Evolutionary conservation across 768 basidiomycete genomes (phyloP).

Genomic region (Tremella yokohamensis): DNA sequence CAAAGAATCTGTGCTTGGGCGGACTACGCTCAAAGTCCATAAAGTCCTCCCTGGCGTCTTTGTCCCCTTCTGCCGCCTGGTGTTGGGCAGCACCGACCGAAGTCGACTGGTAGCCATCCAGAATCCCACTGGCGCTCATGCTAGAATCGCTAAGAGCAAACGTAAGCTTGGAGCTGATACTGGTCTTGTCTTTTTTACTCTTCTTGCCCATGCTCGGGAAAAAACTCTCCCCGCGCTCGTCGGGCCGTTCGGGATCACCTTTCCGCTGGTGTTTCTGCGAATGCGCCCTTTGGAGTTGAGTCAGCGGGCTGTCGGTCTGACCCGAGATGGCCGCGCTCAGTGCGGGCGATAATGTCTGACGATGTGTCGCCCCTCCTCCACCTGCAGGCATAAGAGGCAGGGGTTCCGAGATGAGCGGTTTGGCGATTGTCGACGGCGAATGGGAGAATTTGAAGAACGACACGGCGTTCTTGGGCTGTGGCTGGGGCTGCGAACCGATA

Average conservation of each 20-base stretch:
- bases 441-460: slow-evolving; percentile 1
- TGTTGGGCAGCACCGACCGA: not conserved
- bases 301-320: not conserved
- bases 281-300: too few species aligned
- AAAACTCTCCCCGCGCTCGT: not conserved
- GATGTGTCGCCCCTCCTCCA: too few species aligned
- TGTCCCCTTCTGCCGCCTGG: too few species aligned
- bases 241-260: not conserved
- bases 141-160: not conserved
- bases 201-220: not conserved
- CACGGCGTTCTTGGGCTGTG: not conserved
- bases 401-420: not conserved
- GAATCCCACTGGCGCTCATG: not conserved
- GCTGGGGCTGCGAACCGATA: not conserved
- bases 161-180: slow-evolving; percentile 2
- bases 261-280: too few species aligned
- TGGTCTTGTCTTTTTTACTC: not conserved
- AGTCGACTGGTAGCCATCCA: not conserved
- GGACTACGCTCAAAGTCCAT: not conserved
- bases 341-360: not conserved
- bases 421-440: not conserved
- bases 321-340: not conserved
- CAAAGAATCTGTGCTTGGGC: not conserved
- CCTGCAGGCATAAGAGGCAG: not conserved
- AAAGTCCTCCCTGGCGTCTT: not conserved